phyloP scores from a whole-genome alignment of 1,284 basidiomycete genomes.

The Tremellales sp. region DNA sequence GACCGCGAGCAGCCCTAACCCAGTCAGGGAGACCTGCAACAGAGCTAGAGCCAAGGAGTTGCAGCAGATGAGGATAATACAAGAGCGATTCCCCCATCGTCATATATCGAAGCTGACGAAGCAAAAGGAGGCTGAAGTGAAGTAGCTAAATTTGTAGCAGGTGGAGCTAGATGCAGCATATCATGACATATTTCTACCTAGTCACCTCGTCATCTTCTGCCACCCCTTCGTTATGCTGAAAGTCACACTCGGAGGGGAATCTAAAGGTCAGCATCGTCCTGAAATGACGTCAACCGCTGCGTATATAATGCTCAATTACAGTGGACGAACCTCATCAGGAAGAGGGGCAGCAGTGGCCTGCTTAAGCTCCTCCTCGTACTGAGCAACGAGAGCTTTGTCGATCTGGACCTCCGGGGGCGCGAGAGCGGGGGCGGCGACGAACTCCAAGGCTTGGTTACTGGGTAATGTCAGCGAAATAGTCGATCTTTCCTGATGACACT shows the following conservation, averaged over 20 bases:
- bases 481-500: slow-evolving; percentile 35
- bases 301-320: neutral
- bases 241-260: neutral
- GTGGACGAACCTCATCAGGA: slow-evolving; percentile 47
- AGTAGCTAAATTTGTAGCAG: slow-evolving; percentile 19
- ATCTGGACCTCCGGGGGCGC: slow-evolving; percentile 90
- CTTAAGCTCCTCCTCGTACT: slow-evolving; percentile 79
- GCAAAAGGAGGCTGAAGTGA: slow-evolving; percentile 8
- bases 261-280: slow-evolving; percentile 48
- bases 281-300: neutral
- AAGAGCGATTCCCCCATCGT: slow-evolving; percentile 45
- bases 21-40: slow-evolving; percentile 42
- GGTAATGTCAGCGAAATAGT: neutral
- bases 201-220: neutral
- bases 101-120: slow-evolving; percentile 43
- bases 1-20: neutral
- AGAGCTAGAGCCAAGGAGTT: slow-evolving; percentile 39
- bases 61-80: slow-evolving; percentile 41
- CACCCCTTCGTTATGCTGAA: neutral
- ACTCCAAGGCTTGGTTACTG: slow-evolving; percentile 85
- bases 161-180: slow-evolving; percentile 1
- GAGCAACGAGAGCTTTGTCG: slow-evolving; percentile 70
- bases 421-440: slow-evolving; percentile 94
- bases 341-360: slow-evolving; percentile 49
- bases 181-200: slow-evolving; percentile 1